Evolutionary conservation across 163 green algal species (phyloP), one percentile per base, ranked within the genome.

Genomic region (Scenedesmus sp.): DNA sequence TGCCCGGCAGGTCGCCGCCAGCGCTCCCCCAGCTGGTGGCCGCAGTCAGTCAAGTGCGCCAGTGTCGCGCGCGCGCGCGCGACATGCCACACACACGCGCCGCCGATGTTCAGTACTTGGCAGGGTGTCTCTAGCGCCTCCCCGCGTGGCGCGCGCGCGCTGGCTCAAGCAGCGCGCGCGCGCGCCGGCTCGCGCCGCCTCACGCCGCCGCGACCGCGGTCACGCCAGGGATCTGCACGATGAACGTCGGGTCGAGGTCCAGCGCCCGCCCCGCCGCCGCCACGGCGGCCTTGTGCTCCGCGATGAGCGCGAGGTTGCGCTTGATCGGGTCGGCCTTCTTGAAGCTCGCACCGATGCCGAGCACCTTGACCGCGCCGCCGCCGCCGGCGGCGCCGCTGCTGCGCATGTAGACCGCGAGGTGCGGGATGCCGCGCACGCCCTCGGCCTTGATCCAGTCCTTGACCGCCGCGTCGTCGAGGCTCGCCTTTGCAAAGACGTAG

Each of bases 401-500:
- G 39, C 7, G 39, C 7, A 6, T 47, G 54, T 67, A 66, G 26
- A 67, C 1, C 3, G 20, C n/a, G 39, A 81, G 28, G 62, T 74
- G 62, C 5, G 74, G 74, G 62, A 81, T 81, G 74, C 74, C 62
- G 17, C 13, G 22, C n/a, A 81, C 75, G 62, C 50, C 62, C 42
- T 81, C 74, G 5, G 33, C 42, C 36, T 81, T 74, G 6, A 81
- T 48, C 36, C 34, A 74, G 1, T 58, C 74, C 48, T 81, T 81
- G 18, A 81, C 44, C 42, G 57, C 74, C 2, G 44, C 18, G 48
- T 58, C 5, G 7, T 74, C 74, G 29, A 81, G 28, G 45, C 24
- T 67, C 34, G 39, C 74, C 24, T 81, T 80, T 29, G 71, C 71
- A 72, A 80, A 80, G 11, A 80, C 71, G 53, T 44, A 80, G 71